Evolutionary conservation across 495 filamentous ascomycete species (phyloP).

Genomic region (Oleoguttula mirabilis): DNA sequence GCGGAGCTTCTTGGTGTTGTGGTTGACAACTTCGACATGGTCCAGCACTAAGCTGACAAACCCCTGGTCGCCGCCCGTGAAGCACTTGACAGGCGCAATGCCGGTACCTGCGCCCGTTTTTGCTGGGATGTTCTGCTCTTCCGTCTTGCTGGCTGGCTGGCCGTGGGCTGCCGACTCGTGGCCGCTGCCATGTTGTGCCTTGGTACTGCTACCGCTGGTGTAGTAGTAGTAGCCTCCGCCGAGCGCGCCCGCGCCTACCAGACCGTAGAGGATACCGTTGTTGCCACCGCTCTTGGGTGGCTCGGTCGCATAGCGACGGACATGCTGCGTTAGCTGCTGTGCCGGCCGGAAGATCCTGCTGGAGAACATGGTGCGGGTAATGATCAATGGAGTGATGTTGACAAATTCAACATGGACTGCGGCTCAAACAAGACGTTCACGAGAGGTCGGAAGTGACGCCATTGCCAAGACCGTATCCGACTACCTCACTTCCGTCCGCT

Average conservation of each 20-base stretch:
- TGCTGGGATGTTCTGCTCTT: constrained; percentile 16
- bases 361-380: constrained; percentile 11
- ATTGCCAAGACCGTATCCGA: too few relatives aligned
- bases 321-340: constrained; percentile 25
- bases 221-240: constrained; percentile 25
- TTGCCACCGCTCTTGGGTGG: constrained; percentile 20
- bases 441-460: too few relatives aligned
- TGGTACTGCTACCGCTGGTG: constrained; percentile 10
- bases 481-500: too few relatives aligned
- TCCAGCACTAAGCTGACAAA: constrained; percentile 71
- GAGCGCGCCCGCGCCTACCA: constrained; percentile 18
- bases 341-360: constrained; percentile 13
- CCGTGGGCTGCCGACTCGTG: constrained; percentile 6
- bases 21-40: constrained; percentile 62
- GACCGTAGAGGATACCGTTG: constrained; percentile 20
- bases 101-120: constrained; percentile 3
- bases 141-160: constrained; percentile 12
- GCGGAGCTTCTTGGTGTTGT: constrained; percentile 80
- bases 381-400: too few relatives aligned
- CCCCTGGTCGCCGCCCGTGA: constrained; percentile 78
- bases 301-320: constrained; percentile 33
- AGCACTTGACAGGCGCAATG: constrained; percentile 43
- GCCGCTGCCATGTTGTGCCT: background rate
- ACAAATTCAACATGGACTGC: too few relatives aligned
- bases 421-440: too few relatives aligned